Percentiles rank a stretch among this genome's conserved stretches.
Conservation (phyloP, 116 monocot species). For the Trichopus zeylanicus region DNA sequence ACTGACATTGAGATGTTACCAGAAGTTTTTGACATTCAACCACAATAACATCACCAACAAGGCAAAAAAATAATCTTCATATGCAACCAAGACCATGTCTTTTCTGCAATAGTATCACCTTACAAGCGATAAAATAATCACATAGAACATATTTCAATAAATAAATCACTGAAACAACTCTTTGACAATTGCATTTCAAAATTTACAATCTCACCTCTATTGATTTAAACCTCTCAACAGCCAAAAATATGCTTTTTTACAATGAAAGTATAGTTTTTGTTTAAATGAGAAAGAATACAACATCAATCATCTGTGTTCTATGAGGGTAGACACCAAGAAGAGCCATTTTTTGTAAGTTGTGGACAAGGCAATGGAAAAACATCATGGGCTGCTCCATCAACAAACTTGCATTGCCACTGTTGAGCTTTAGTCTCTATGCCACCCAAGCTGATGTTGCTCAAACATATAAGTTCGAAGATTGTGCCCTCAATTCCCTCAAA, state of each 20-base stretch:
- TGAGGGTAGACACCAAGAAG: conserved; percentile 7
- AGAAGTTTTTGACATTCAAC: background rate
- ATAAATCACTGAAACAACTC: no score
- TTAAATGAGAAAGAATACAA: no score
- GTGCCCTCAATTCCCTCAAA: conserved; percentile 60
- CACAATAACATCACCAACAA: background rate
- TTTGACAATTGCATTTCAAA: background rate
- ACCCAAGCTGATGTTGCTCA: conserved; percentile 57
- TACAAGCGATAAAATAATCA: no score
- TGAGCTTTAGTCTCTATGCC: conserved; percentile 6
- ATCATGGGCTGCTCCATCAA: conserved; percentile 7
- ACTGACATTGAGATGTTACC: background rate
- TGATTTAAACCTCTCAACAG: no score
- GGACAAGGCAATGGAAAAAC: conserved; percentile 1
- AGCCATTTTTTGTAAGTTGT: conserved; percentile 3
- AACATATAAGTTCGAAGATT: conserved; percentile 33
- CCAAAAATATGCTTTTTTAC: no score
- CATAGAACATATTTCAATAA: no score
- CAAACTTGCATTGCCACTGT: conserved; percentile 6
- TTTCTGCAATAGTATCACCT: no score
- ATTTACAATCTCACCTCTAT: background rate
- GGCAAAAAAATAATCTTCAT: background rate
- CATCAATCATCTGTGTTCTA: background rate
- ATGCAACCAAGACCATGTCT: background rate
- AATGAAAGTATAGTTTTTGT: no score